phyloP scores from a whole-genome alignment of 1,284 basidiomycete species.

The Pseudozyma sp. region DNA sequence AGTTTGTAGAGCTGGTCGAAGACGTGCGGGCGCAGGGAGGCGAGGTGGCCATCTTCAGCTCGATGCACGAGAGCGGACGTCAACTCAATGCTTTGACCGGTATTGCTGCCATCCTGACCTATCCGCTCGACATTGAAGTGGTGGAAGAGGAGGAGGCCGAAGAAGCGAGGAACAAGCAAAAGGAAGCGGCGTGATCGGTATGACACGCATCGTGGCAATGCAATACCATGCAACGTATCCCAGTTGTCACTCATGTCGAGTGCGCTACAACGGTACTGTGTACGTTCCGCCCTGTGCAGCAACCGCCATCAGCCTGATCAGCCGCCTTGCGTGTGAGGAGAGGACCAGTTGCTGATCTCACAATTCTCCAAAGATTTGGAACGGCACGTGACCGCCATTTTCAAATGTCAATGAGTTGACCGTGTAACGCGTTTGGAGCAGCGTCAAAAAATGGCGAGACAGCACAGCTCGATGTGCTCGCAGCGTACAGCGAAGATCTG shows the following conservation, averaged over 20 bases:
- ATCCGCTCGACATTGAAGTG: constrained; percentile 89
- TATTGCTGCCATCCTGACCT: constrained; percentile 94
- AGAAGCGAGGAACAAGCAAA: constrained; percentile 28
- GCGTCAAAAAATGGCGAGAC: neutral
- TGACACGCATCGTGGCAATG: neutral
- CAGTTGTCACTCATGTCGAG: neutral
- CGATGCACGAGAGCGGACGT: constrained; percentile 94
- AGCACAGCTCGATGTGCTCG: neutral
- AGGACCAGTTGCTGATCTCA: constrained; percentile 3
- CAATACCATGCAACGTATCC: neutral
- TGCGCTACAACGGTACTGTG: no score
- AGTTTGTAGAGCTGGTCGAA: constrained; percentile 90
- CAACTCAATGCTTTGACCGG: constrained; percentile 93
- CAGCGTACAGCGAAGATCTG: no score
- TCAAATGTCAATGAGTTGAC: neutral
- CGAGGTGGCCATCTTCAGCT: constrained; percentile 95
- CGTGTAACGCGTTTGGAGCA: constrained; percentile 21
- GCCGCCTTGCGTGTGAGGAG: no score
- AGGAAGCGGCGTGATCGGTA: constrained; percentile 4
- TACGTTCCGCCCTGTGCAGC: no score
- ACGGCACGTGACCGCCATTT: constrained; percentile 15
- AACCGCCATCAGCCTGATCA: no score
- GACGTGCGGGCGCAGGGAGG: constrained; percentile 87
- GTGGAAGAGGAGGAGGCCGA: constrained; percentile 73
- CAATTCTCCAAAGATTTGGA: neutral